Base-by-base conservation (phyloP, 768 basidiomycete species). In the Mycena rosella region DNA sequence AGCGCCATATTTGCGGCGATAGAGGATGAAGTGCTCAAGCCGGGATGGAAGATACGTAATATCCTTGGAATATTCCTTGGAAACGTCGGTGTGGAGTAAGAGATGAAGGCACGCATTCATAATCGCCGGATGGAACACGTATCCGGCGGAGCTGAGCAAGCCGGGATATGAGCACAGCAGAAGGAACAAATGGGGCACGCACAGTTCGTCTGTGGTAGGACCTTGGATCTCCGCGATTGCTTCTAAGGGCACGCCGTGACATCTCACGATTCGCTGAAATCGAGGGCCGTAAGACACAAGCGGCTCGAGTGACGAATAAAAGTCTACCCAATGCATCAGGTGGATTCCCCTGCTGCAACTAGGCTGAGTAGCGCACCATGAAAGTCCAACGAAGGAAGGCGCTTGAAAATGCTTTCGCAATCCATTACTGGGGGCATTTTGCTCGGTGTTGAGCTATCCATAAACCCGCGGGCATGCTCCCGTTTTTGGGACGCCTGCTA, bases 391-490 rank as follows among this genome's bases (percentile, higher is more conserved):
- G 8, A 2, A 1, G 66, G 60, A 2, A 67, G 29, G 1, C 60
- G 53, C 24, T 62, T 34, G 11, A 51, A 62, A 34, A 51, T 29
- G 15, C 29, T 17, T 45, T 45, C 48, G 27, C 48, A 32, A 55
- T 55, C 42, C 20, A 45, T 32, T 17, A 27, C 20, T 5, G 17
- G 17, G 7, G 60, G 48, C 34, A 18, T 24, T 20, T 68, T 24
- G 17, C 24, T 26, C 40, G 45, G 45, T 20, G 48, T 11, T 7
- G 55, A 62, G 2, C 10, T 36, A 18, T 67, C 66, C 55, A 62
- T 62, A 26, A 57, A 62, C 0, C 66, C 66, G 13, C 60, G 66
- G 15, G 66, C 66, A 48, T 67, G 66, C 56, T 68, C 60, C 6
- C 49, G 67, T n/a, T 55, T 60, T 38, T 24, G 30, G 48, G 55